Evolutionary conservation across 169 alveolate species (phyloP), one percentile per base, ranked within the genome.

Genomic region (Cryptosporidium andersoni): DNA sequence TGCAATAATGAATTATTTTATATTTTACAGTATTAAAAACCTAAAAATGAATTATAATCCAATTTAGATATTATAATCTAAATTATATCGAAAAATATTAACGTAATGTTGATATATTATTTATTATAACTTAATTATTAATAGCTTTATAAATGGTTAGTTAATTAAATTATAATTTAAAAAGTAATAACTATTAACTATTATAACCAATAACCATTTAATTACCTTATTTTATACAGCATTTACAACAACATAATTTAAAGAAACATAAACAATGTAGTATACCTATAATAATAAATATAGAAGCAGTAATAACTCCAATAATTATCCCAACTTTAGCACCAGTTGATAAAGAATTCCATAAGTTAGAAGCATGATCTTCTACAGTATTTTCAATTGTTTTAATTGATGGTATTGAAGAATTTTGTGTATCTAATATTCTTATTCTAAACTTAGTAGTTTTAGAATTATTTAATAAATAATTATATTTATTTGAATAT

Each of bases 241-340:
- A 74, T 48, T 68, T 58, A 1, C 85, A 74, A 45, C 66, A 74
- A 49, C 85, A 74, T 36, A 45, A 64, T 11, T 74, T 74, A 36
- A 66, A 74, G 14, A 74, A 58, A 49, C 85, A 74, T 2, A 74
- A 12, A 74, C 85, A 74, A 42, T 74, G 68, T 47, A 74, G 39
- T 45, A 74, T 74, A 4, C 85, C 85, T 34, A 63, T 68, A 74
- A 74, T 74, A 25, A 74, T 74, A 14, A 74, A 58, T 5, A 74
- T 60, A 7, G 85, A 66, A 74, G 60, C 85, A 43, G 60, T 68
- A 14, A 74, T 63, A 45, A 74, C 16, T 12, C 74, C 85, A 60
- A 74, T 74, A 51, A 74, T 74, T 40, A 55, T 74, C 55, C 85
- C 85, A 12, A 68, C 58, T 51, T 74, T 74, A 40, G 85, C 85